These are phyloP conservation scores for Gelatoporia subvermispora DNA, from an alignment of 768 basidiomycete genomes.

Conservation along the genomic window DNA sequence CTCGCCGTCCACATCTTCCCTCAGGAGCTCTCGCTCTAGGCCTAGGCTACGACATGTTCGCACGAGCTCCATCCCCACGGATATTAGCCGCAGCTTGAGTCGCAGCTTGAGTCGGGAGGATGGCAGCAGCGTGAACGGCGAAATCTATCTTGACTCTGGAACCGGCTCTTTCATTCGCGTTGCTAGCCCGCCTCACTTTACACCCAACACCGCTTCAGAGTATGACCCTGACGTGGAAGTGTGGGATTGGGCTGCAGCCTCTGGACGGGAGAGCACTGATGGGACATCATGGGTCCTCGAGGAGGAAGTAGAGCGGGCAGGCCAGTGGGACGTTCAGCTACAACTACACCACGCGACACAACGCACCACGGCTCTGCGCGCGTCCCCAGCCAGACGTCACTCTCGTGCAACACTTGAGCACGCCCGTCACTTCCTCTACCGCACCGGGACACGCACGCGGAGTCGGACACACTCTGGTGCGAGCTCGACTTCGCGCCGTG, in stretches of 20 bases:
- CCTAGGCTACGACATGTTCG: background rate
- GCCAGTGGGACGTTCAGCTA: slow-evolving; percentile 10
- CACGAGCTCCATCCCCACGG: slow-evolving; percentile 1
- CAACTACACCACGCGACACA: background rate
- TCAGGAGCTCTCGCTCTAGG: background rate
- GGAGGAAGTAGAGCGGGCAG: slow-evolving; percentile 14
- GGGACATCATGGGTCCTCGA: slow-evolving; percentile 17
- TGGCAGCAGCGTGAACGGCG: too few species aligned
- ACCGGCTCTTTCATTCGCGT: background rate
- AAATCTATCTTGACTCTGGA: background rate
- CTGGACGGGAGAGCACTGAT: slow-evolving; percentile 4
- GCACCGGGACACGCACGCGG: slow-evolving; percentile 5
- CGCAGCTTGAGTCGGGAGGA: background rate
- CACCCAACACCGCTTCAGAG: background rate
- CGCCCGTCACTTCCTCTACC: background rate
- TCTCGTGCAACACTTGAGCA: background rate
- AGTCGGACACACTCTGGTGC: slow-evolving; percentile 8
- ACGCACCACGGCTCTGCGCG: background rate
- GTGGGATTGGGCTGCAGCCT: slow-evolving; percentile 18
- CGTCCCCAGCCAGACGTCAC: background rate
- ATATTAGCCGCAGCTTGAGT: background rate
- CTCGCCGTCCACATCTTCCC: slow-evolving; percentile 1
- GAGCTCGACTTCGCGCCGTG: slow-evolving; percentile 3
- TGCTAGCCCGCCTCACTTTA: background rate
- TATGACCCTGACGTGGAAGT: slow-evolving; percentile 12